Conservation (phyloP, 345 rosid genomes). For the Salix exigua region DNA sequence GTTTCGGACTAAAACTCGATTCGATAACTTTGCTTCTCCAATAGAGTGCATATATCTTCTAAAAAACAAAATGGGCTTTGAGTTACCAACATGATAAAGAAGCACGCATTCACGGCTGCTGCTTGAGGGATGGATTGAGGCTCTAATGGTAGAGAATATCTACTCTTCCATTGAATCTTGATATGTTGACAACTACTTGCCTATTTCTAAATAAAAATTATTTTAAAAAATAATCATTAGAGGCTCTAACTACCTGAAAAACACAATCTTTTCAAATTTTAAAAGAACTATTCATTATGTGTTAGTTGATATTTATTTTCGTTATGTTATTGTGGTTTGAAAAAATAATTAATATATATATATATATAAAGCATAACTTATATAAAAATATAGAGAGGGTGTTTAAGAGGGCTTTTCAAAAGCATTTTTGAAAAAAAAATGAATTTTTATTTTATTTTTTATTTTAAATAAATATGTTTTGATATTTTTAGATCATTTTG, state of each 20-base stretch:
- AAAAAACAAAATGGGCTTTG: not conserved
- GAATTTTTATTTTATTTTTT: too few species aligned
- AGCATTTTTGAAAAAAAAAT: too few species aligned
- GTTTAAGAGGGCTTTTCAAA: too few species aligned
- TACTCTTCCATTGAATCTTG: conserved; percentile 12
- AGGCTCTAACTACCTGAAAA: too few species aligned
- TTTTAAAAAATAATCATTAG: too few species aligned
- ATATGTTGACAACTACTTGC: conserved; percentile 4
- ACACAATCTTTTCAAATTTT: not conserved
- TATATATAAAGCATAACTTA: too few species aligned
- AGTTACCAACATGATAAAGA: not conserved
- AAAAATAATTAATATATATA: too few species aligned
- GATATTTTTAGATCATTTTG: too few species aligned
- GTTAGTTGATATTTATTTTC: too few species aligned
- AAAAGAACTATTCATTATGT: not conserved
- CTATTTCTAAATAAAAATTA: not conserved
- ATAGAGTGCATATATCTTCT: conserved; percentile 10
- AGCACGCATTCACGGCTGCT: not conserved
- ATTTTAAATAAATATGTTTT: too few species aligned
- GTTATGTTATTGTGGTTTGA: too few species aligned
- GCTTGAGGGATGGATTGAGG: not conserved
- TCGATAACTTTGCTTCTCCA: not conserved
- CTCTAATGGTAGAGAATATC: conserved; percentile 11
- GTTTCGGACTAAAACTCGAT: conserved; percentile 6
- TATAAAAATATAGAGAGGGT: too few species aligned